Conservation (phyloP, 1,284 basidiomycete species). For the Ustilago bromivora region DNA sequence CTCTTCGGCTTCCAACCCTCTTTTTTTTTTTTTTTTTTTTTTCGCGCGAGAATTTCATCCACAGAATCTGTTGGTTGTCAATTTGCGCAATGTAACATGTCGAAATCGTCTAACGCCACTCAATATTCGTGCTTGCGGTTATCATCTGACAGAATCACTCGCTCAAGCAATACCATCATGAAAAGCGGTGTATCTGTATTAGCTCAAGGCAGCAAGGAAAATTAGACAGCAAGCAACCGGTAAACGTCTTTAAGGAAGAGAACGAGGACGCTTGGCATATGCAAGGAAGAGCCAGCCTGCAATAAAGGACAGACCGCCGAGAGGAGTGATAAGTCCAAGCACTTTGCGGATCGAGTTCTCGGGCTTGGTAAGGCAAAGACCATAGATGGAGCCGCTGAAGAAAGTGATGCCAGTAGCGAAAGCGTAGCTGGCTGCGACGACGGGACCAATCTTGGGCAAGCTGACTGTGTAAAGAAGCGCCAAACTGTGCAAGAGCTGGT, state of each 20-base stretch:
- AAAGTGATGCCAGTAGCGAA: conserved; percentile 65
- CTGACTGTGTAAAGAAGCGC: conserved; percentile 59
- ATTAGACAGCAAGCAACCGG: background rate
- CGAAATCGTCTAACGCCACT: background rate
- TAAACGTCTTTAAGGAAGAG: no score
- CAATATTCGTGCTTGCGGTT: no score
- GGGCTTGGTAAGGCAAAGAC: conserved; percentile 60
- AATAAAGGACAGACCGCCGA: conserved; percentile 66
- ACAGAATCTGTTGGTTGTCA: no score
- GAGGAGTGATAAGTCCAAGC: conserved; percentile 61
- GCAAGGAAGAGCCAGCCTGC: conserved; percentile 64
- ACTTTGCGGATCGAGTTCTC: conserved; percentile 59
- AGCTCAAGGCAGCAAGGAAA: background rate
- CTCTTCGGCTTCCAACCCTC: conserved; percentile 9
- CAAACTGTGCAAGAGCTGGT: conserved; percentile 66
- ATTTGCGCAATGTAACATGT: conserved; percentile 1
- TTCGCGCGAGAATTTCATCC: conserved; percentile 12
- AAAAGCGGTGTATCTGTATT: conserved; percentile 9
- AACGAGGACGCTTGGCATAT: conserved; percentile 50
- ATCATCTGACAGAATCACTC: background rate
- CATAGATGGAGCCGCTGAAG: conserved; percentile 67
- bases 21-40: background rate
- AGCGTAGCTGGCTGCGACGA: conserved; percentile 53
- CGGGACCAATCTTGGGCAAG: conserved; percentile 39
- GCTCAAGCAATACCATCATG: background rate